phyloP scores from a whole-genome alignment of 495 filamentous ascomycete genomes.

The Hyaloscypha variabilis region DNA sequence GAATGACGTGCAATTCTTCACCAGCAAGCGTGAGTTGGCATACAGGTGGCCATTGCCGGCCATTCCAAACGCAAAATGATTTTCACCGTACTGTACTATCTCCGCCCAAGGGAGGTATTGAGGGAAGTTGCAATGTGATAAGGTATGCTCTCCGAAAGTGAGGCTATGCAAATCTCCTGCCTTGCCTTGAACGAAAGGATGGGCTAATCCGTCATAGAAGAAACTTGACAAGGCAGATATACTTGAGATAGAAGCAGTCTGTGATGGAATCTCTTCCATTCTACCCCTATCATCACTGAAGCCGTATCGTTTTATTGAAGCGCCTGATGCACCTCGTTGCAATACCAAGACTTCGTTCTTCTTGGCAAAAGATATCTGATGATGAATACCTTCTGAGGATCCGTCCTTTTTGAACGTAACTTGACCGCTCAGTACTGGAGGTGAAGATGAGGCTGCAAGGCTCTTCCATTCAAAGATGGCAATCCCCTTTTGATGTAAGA shows the following conservation, averaged over 20 bases:
- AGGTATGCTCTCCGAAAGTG: constrained; percentile 6
- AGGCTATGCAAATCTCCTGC: constrained; percentile 27
- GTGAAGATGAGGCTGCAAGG: constrained; percentile 51
- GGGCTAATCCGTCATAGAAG: constrained; percentile 2
- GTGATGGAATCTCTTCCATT: constrained; percentile 21
- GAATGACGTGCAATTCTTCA: constrained; percentile 90
- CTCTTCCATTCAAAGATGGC: constrained; percentile 67
- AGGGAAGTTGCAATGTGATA: constrained; percentile 37
- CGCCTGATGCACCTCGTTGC: neutral
- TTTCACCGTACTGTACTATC: constrained; percentile 39
- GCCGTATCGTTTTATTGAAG: constrained; percentile 16
- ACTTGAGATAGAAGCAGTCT: neutral
- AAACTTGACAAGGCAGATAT: constrained; percentile 22
- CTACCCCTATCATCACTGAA: constrained; percentile 27
- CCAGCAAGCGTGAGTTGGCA: constrained; percentile 71
- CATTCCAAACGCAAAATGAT: constrained; percentile 59
- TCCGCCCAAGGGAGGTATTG: constrained; percentile 55
- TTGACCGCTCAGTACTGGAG: constrained; percentile 20
- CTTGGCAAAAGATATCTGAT: constrained; percentile 25
- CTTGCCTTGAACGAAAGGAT: constrained; percentile 24
- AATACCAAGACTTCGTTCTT: constrained; percentile 21
- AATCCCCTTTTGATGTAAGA: constrained; percentile 66
- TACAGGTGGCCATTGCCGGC: constrained; percentile 76
- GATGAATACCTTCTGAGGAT: constrained; percentile 27
- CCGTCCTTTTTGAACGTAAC: constrained; percentile 44